Conservation (phyloP, 139 green algal species). For the Volvox africanus region DNA sequence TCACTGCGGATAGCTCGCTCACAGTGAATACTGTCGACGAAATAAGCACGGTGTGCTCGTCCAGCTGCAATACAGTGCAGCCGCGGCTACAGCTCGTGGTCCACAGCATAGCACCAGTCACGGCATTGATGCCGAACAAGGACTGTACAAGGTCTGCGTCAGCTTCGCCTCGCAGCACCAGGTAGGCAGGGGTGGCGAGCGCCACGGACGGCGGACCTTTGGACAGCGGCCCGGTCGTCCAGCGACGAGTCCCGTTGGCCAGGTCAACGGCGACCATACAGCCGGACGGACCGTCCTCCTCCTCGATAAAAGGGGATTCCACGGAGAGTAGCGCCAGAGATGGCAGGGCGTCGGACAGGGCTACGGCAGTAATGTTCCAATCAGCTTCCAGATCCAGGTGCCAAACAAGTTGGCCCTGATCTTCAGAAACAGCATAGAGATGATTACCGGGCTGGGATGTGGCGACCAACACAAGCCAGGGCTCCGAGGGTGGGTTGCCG, state of each 20-base stretch:
- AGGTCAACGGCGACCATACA: constrained; percentile 9
- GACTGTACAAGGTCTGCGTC: constrained; percentile 9
- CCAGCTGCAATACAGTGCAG: constrained; percentile 29
- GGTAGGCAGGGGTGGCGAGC: neutral
- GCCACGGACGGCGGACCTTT: constrained; percentile 4
- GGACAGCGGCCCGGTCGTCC: constrained; percentile 15
- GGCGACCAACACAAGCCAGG: constrained; percentile 14
- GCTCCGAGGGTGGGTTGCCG: neutral
- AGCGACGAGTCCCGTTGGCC: neutral
- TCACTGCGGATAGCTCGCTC: constrained; percentile 8
- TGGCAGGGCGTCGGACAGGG: neutral
- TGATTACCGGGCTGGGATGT: neutral
- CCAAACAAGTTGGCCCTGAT: neutral
- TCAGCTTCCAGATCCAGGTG: neutral
- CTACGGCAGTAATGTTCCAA: neutral
- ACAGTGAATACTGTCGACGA: constrained; percentile 3
- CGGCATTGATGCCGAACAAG: constrained; percentile 28
- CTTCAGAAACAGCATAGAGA: constrained; percentile 9
- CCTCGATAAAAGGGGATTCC: neutral
- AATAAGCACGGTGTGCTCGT: constrained; percentile 6
- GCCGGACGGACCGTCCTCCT: neutral
- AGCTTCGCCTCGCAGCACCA: neutral
- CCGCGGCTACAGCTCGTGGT: constrained; percentile 26
- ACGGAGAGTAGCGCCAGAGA: constrained; percentile 1
- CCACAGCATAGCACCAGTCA: constrained; percentile 34